Evolutionary conservation across 2,329 filamentous ascomycete species (phyloP).

Genomic region (Sarocladium strictum): DNA sequence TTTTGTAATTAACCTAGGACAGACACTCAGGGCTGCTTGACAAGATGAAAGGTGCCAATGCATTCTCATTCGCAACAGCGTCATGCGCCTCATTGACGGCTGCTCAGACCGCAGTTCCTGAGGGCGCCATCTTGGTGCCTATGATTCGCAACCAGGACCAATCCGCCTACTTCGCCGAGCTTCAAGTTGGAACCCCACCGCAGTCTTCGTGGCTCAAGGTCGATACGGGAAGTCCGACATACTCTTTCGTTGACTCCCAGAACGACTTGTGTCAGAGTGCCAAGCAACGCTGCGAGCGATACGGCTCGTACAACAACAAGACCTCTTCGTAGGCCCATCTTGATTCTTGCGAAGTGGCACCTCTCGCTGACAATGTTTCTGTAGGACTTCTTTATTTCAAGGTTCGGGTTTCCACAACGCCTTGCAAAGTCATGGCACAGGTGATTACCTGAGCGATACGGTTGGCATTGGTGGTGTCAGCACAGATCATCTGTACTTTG

Average conservation of each 20-base stretch:
- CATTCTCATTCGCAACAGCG: neutral
- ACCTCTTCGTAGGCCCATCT: neutral
- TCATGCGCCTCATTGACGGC: neutral
- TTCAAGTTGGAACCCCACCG: constrained; percentile 3
- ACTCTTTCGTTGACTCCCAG: neutral
- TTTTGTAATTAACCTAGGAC: too few species aligned
- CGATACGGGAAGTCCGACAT: constrained; percentile 2
- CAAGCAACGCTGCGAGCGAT: neutral
- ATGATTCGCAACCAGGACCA: neutral
- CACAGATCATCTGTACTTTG: neutral
- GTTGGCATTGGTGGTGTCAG: neutral
- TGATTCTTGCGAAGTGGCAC: neutral
- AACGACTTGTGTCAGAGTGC: neutral
- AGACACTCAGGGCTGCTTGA: too few species aligned
- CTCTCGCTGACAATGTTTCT: neutral
- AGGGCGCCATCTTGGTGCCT: neutral
- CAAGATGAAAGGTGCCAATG: neutral
- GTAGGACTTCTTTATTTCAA: neutral
- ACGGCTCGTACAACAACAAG: constrained; percentile 1
- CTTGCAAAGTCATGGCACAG: neutral
- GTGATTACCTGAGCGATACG: constrained; percentile 1
- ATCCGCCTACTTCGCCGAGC: neutral
- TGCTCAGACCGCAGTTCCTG: neutral
- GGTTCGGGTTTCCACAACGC: neutral
- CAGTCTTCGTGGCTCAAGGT: neutral